Conservation (phyloP, 164 flowering plant species). For the Pachysandra terminalis region DNA sequence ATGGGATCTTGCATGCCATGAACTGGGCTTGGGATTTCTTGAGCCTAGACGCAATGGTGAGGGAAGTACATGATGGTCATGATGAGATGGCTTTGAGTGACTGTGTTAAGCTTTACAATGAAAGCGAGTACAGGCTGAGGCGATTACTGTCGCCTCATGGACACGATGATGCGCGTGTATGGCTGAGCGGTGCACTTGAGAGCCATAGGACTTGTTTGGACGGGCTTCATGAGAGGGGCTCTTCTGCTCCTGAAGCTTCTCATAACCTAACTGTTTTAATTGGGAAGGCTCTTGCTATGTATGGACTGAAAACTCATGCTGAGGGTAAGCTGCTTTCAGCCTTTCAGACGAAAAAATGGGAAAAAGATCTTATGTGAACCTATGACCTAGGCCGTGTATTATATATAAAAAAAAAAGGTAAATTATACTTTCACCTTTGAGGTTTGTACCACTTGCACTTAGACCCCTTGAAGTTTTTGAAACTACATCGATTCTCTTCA, state of each 20-base stretch:
- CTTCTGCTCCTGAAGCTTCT: constrained; percentile 3
- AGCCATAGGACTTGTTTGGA: constrained; percentile 59
- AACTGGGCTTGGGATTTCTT: constrained; percentile 17
- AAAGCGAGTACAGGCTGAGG: constrained; percentile 31
- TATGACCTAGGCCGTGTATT: too few species aligned
- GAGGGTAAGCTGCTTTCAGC: constrained; percentile 18
- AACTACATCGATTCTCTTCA: too few species aligned
- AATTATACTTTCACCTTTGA: too few species aligned
- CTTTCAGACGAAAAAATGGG: too few species aligned
- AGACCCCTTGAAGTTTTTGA: too few species aligned
- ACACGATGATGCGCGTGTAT: constrained; percentile 38
- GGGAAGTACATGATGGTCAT: background rate
- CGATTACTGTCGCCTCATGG: constrained; percentile 13
- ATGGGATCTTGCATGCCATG: constrained; percentile 21
- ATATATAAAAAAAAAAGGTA: too few species aligned
- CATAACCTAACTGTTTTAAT: constrained; percentile 37
- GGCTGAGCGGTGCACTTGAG: constrained; percentile 52
- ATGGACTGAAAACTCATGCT: constrained; percentile 10
- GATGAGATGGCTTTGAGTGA: constrained; percentile 27
- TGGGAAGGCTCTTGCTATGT: constrained; percentile 37
- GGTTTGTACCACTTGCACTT: too few species aligned
- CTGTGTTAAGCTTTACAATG: constrained; percentile 49
- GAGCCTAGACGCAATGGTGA: background rate
- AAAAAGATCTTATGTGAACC: too few species aligned
- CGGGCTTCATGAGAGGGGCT: constrained; percentile 34